Conservation (phyloP, 768 basidiomycete species). For the Coprinellus micaceus region DNA sequence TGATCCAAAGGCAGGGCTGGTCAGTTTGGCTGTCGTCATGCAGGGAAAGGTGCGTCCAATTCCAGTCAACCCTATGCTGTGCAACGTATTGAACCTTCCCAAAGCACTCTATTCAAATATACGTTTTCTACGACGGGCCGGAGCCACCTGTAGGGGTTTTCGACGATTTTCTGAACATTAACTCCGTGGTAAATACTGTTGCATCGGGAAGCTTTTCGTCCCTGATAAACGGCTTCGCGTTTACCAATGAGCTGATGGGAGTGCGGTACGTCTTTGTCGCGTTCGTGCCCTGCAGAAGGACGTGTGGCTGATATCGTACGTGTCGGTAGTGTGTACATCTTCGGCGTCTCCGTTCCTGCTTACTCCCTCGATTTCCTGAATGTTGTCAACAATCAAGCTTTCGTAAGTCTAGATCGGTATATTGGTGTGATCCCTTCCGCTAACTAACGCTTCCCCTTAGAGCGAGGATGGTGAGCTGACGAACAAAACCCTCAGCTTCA, state of each 20-base stretch:
- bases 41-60: conserved; percentile 29
- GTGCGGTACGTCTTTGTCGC: conserved; percentile 16
- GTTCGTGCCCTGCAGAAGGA: conserved; percentile 4
- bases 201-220: conserved; percentile 37
- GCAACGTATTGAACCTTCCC: background rate
- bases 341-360: conserved; percentile 39
- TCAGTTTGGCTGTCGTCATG: conserved; percentile 41
- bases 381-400: conserved; percentile 42
- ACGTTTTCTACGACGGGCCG: conserved; percentile 61
- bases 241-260: conserved; percentile 31
- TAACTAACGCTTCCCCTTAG: conserved; percentile 20
- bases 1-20: conserved; percentile 51
- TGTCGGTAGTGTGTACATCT: conserved; percentile 28
- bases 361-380: conserved; percentile 35
- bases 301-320: background rate
- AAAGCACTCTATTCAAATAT: conserved; percentile 16
- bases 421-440: too few relatives aligned
- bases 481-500: conserved; percentile 27
- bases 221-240: conserved; percentile 34
- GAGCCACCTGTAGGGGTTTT: conserved; percentile 46
- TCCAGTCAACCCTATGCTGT: background rate
- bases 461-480: conserved; percentile 38
- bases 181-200: conserved; percentile 33
- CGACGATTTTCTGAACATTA: conserved; percentile 47
- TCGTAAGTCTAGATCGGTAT: conserved; percentile 13